A percentile compares a stretch with the other conserved stretches of the same genome.
Conservation (phyloP, 2,329 filamentous ascomycete species). For the Domatiomyces catenatus region DNA sequence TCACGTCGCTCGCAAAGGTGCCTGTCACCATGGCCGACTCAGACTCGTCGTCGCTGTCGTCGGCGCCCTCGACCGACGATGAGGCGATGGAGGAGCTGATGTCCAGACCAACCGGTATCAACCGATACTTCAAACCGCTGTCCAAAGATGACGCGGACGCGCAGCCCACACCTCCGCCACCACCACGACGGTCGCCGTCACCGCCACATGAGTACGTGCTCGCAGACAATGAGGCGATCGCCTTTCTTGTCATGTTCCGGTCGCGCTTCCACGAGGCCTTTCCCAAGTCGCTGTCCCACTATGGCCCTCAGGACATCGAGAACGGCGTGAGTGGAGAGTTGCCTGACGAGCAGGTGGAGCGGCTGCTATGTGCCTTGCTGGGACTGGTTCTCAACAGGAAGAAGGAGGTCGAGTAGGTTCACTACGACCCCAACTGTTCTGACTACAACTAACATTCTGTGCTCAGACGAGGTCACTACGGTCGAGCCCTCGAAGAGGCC, state of each 20-base stretch:
- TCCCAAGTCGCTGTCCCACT: conserved; percentile 70
- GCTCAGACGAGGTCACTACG: conserved; percentile 73
- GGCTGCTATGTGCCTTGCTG: conserved; percentile 75
- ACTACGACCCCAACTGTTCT: background rate
- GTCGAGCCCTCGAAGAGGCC: conserved; percentile 84
- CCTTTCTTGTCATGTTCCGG: conserved; percentile 98
- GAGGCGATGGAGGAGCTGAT: conserved; percentile 31
- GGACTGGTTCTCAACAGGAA: conserved; percentile 87
- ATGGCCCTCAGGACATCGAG: conserved; percentile 91
- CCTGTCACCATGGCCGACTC: conserved; percentile 34
- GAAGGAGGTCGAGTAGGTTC: conserved; percentile 92
- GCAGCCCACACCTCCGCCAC: conserved; percentile 40
- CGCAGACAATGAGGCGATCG: conserved; percentile 81
- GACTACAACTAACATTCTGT: conserved; percentile 18
- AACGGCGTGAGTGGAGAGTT: conserved; percentile 60
- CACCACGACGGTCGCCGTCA: conserved; percentile 68
- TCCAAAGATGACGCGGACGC: conserved; percentile 25
- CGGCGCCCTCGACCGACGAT: conserved; percentile 44
- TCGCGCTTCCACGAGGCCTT: conserved; percentile 84
- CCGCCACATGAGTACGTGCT: conserved; percentile 81
- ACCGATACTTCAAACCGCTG: conserved; percentile 33
- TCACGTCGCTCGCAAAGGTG: too few relatives aligned
- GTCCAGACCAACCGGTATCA: conserved; percentile 28
- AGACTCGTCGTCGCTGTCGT: conserved; percentile 43
- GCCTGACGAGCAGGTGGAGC: conserved; percentile 73